Conservation (phyloP, 106 monocot genomes). For the Chionographis japonica region DNA sequence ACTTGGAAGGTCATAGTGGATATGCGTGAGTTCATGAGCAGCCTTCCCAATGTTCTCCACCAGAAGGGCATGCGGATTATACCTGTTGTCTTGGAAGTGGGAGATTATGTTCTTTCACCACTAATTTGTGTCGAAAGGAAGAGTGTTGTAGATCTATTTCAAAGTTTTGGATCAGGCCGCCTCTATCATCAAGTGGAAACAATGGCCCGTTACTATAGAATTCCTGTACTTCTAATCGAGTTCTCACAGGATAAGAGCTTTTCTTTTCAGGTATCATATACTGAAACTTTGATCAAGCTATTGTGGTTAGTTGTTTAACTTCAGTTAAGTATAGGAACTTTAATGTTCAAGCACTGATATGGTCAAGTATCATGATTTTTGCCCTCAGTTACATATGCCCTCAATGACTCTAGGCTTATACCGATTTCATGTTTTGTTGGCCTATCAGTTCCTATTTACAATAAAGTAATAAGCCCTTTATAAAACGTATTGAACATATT, state of each 20-base stretch:
- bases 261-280: slow-evolving; percentile 79
- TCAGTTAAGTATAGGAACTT: too few species aligned
- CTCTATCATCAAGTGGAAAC: slow-evolving; percentile 95
- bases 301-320: too few species aligned
- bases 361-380: too few species aligned
- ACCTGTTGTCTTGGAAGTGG: slow-evolving; percentile 87
- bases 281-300: background rate
- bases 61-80: slow-evolving; percentile 87
- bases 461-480: too few species aligned
- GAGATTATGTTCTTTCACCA: slow-evolving; percentile 95
- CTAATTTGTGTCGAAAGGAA: slow-evolving; percentile 98
- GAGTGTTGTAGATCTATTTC: slow-evolving; percentile 85
- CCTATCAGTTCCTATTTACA: too few species aligned
- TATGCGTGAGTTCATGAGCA: slow-evolving; percentile 99
- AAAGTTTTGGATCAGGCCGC: slow-evolving; percentile 94
- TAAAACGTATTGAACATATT: too few species aligned
- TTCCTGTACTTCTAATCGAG: slow-evolving; percentile 94
- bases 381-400: too few species aligned
- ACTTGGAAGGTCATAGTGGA: slow-evolving; percentile 84
- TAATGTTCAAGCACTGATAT: too few species aligned
- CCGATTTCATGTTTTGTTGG: too few species aligned
- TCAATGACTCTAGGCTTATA: too few species aligned
- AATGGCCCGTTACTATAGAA: slow-evolving; percentile 89
- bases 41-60: slow-evolving; percentile 98
- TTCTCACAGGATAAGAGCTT: slow-evolving; percentile 98